Evolutionary conservation across 2,329 filamentous ascomycete species (phyloP).

Genomic region (Neofusicoccum sp.): DNA sequence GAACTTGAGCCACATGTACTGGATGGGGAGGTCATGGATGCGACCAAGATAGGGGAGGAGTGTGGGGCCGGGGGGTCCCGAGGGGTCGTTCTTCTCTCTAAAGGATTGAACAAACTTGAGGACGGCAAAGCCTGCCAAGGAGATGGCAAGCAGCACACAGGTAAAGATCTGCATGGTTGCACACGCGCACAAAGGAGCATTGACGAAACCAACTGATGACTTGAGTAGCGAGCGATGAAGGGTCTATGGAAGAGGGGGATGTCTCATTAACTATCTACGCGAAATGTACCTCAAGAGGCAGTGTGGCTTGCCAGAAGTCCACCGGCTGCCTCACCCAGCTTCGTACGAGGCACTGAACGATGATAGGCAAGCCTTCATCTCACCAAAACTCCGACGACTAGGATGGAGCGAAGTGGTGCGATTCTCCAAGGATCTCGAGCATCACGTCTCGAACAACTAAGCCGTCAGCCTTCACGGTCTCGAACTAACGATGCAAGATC

Average conservation of each 20-base stretch:
- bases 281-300: not conserved
- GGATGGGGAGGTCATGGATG: slow-evolving; percentile 49
- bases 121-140: slow-evolving; percentile 36
- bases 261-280: not conserved
- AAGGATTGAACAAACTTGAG: slow-evolving; percentile 21
- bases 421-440: not conserved
- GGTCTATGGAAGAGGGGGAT: not conserved
- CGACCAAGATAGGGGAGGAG: slow-evolving; percentile 37
- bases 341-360: not conserved
- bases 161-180: slow-evolving; percentile 42
- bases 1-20: slow-evolving; percentile 56
- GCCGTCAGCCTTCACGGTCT: not conserved
- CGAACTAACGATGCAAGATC: not conserved
- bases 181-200: not conserved
- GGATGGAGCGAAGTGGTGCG: not conserved
- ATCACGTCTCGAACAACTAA: not conserved
- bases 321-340: not conserved
- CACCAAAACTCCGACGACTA: not conserved
- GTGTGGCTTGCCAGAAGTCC: not conserved
- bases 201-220: not conserved
- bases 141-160: slow-evolving; percentile 35
- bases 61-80: slow-evolving; percentile 41
- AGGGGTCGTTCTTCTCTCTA: slow-evolving; percentile 1
- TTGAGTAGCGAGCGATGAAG: not conserved
- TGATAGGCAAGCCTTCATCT: not conserved